These are phyloP conservation scores for Staphylotrichum longicolle DNA, from an alignment of 495 filamentous ascomycete genomes.

Conservation along the genomic window DNA sequence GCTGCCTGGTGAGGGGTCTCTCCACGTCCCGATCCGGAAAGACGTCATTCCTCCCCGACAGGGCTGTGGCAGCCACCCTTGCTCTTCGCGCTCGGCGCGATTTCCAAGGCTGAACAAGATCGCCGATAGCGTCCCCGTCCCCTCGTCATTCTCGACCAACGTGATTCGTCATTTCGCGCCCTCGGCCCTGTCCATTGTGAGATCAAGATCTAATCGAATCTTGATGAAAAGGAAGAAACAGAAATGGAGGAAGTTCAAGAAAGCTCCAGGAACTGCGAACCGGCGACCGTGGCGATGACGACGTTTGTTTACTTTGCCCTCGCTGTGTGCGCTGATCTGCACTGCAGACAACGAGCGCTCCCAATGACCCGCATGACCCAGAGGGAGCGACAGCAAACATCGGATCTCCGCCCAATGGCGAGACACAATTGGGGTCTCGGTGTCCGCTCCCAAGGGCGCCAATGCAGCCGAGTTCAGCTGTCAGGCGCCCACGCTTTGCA, in stretches of 20 bases:
- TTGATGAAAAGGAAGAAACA: conserved; percentile 3
- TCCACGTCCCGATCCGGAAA: conserved; percentile 17
- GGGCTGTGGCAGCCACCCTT: conserved; percentile 15
- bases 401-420: conserved; percentile 27
- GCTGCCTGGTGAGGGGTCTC: conserved; percentile 20
- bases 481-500: conserved; percentile 21
- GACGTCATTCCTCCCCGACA: conserved; percentile 26
- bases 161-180: conserved; percentile 13
- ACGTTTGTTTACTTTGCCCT: conserved; percentile 27
- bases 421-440: conserved; percentile 13
- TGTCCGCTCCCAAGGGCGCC: conserved; percentile 22
- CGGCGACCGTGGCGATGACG: conserved; percentile 6
- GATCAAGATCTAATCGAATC: conserved; percentile 15
- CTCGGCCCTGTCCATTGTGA: conserved; percentile 10
- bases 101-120: conserved; percentile 26
- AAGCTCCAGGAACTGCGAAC: not conserved
- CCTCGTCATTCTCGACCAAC: conserved; percentile 7
- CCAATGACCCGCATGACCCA: conserved; percentile 26
- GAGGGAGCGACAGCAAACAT: conserved; percentile 15
- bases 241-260: not conserved
- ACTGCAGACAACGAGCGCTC: conserved; percentile 13
- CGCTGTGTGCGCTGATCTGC: conserved; percentile 7
- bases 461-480: conserved; percentile 17
- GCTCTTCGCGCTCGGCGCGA: conserved; percentile 18
- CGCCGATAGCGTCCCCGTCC: conserved; percentile 12